Evolutionary conservation across 306 rosid genomes (phyloP).

Genomic region (Sechiopsis laciniata): DNA sequence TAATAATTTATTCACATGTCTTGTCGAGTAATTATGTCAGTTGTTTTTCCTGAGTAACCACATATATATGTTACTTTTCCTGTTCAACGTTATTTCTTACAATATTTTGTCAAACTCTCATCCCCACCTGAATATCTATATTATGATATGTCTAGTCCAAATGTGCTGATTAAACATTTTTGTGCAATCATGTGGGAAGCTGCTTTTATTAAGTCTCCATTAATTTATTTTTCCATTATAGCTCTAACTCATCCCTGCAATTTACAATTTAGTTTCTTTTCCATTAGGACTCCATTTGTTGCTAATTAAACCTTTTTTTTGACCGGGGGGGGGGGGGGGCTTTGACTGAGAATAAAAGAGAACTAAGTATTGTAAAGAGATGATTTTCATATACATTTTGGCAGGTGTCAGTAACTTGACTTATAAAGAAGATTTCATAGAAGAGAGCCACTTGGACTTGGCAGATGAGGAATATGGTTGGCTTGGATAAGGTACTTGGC

Average conservation of each 20-base stretch:
- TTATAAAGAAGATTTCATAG: background rate
- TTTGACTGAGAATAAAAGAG: no score
- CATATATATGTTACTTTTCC: background rate
- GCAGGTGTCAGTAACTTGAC: conserved; percentile 9
- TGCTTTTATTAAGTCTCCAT: no score
- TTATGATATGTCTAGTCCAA: background rate
- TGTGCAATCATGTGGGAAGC: background rate
- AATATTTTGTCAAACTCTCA: background rate
- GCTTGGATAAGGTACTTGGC: background rate
- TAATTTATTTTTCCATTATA: no score
- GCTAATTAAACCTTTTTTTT: no score
- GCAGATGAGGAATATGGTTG: conserved; percentile 2
- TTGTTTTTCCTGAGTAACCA: background rate
- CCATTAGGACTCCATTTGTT: no score
- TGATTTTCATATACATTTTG: background rate
- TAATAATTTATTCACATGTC: background rate
- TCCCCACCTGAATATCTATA: background rate
- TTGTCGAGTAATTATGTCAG: background rate
- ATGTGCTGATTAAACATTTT: background rate
- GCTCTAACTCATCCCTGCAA: no score
- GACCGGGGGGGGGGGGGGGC: no score
- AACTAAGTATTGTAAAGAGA: background rate
- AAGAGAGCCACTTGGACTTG: background rate
- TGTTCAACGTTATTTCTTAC: background rate
- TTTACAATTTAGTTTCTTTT: no score